Evolutionary conservation across 805 yeast genomes (phyloP).

Genomic region (Spathaspora arborariae): DNA sequence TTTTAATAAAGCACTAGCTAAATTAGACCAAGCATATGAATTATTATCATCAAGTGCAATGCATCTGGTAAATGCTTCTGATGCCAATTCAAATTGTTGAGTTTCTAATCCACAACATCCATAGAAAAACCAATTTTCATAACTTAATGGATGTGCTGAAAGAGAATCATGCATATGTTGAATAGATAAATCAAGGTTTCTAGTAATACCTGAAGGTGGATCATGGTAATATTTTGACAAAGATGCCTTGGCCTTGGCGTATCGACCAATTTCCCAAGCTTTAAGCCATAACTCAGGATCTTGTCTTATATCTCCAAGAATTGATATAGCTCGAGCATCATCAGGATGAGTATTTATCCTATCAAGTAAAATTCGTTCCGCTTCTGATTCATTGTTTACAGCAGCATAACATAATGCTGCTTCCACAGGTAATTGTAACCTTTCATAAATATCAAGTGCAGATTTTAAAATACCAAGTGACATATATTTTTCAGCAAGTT

Average conservation of each 20-base stretch:
- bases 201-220: conserved; percentile 59
- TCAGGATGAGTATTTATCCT: conserved; percentile 56
- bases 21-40: conserved; percentile 85
- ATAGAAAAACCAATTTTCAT: conserved; percentile 86
- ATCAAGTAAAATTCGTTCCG: conserved; percentile 52
- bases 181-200: conserved; percentile 53
- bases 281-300: conserved; percentile 76
- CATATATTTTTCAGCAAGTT: conserved; percentile 81
- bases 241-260: conserved; percentile 82
- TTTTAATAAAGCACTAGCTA: conserved; percentile 74
- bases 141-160: conserved; percentile 65
- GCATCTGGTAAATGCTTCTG: conserved; percentile 90
- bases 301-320: conserved; percentile 79
- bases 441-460: conserved; percentile 84
- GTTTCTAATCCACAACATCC: conserved; percentile 86
- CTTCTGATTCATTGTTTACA: conserved; percentile 67
- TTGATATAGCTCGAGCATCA: conserved; percentile 80
- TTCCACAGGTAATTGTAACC: conserved; percentile 72
- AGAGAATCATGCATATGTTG: conserved; percentile 73
- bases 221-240: conserved; percentile 67
- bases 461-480: conserved; percentile 80
- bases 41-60: conserved; percentile 79
- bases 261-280: conserved; percentile 84
- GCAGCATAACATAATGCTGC: conserved; percentile 90
- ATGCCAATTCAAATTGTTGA: conserved; percentile 67